A percentile compares a stretch with the other conserved stretches of the same genome.
These are phyloP conservation scores for Cryptococcus neoformans DNA, from an alignment of 1,284 basidiomycete genomes.

Conservation along the genomic window DNA sequence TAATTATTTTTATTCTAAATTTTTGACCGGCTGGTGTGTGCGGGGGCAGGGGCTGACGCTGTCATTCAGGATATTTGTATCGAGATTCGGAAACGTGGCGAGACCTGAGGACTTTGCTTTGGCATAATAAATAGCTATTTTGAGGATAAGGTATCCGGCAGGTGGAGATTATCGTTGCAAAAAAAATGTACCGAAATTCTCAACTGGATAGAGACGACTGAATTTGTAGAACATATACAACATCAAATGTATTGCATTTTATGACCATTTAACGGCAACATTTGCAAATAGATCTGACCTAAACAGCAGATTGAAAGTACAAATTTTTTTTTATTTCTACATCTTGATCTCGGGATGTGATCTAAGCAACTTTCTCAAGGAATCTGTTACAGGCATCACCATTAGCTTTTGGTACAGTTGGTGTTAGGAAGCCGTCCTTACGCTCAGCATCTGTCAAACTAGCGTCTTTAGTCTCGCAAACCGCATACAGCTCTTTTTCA, in stretches of 20 bases:
- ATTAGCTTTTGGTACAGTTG: neutral
- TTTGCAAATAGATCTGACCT: no score
- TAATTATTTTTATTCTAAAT: neutral
- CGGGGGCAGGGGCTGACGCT: neutral
- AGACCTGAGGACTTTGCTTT: conserved; percentile 65
- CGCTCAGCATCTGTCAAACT: conserved; percentile 43
- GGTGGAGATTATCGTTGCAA: no score
- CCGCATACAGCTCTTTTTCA: conserved; percentile 24
- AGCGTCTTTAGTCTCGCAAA: conserved; percentile 30
- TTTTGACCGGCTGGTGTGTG: neutral
- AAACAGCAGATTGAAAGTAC: no score
- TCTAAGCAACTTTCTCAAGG: neutral
- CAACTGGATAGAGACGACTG: no score
- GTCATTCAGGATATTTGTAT: conserved; percentile 60
- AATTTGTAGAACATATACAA: no score
- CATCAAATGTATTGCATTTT: no score
- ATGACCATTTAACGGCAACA: no score
- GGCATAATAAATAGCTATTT: conserved; percentile 65
- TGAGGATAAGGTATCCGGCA: no score
- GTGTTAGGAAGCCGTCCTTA: conserved; percentile 8
- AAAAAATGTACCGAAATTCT: no score
- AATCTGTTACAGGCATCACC: neutral
- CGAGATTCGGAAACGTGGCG: conserved; percentile 73
- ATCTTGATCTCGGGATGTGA: neutral
- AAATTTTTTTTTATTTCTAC: neutral